Evolutionary conservation across 352 stramenopile species (phyloP).

Genomic region (Globisporangium spiculum): DNA sequence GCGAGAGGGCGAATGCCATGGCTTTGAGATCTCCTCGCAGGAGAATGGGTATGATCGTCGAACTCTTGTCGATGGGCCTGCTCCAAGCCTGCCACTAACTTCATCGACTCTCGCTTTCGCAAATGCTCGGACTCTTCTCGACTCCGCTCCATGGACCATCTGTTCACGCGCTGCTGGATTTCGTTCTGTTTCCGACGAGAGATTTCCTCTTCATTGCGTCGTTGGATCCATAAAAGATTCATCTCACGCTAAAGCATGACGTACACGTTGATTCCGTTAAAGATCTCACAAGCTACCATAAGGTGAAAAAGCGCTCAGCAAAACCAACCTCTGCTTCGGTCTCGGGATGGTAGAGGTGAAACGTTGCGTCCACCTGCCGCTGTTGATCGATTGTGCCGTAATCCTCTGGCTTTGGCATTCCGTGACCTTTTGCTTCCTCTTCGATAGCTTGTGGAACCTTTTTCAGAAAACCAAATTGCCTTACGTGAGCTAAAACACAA

Average conservation of each 20-base stretch:
- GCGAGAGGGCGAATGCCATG: not conserved
- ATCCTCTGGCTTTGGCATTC: slow-evolving; percentile 19
- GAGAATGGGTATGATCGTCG: slow-evolving; percentile 1
- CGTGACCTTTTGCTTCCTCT: not conserved
- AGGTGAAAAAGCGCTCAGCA: not conserved
- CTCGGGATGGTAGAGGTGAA: slow-evolving; percentile 55
- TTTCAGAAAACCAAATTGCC: not conserved
- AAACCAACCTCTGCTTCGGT: slow-evolving; percentile 54
- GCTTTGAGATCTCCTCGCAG: not conserved
- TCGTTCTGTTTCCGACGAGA: slow-evolving; percentile 44
- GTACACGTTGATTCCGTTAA: not conserved
- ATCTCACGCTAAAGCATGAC: slow-evolving; percentile 37
- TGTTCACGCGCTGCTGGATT: slow-evolving; percentile 42
- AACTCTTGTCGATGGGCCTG: slow-evolving; percentile 24
- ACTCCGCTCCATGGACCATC: slow-evolving; percentile 59
- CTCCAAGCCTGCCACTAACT: slow-evolving; percentile 50
- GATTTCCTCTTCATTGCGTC: slow-evolving; percentile 43
- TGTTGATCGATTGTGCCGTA: slow-evolving; percentile 22
- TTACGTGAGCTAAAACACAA: not conserved
- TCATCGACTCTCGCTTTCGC: slow-evolving; percentile 58
- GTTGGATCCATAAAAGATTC: slow-evolving; percentile 67
- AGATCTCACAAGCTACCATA: not conserved
- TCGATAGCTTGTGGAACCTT: slow-evolving; percentile 8
- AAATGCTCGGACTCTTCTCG: slow-evolving; percentile 70
- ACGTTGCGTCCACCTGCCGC: slow-evolving; percentile 44